Base-by-base conservation (phyloP, 2,329 filamentous ascomycete genomes). In the Sphaerulina musiva region DNA sequence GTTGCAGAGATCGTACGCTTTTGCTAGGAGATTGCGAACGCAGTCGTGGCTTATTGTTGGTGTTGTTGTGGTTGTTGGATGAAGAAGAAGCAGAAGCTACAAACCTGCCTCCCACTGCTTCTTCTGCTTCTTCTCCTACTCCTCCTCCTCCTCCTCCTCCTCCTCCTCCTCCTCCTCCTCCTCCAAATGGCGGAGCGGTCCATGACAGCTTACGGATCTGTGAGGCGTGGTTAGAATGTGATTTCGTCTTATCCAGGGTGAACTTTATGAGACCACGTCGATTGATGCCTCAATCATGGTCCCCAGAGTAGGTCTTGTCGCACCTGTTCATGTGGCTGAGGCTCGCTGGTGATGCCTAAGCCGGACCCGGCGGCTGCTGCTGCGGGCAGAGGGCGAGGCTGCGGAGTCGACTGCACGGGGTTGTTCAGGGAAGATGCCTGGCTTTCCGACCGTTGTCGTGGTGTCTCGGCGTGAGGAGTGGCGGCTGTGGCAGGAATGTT, bases 401-500 rank as follows among this genome's bases (percentile, higher is more conserved):
- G 48, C 34, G 34, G 32, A 14, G 48, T 46, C 12, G 48, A 41
- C 12, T 45, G 32, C 48, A 51, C 40, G 10, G 48, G 40, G n/a
- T 54, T 58, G 41, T 59, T 55, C 17, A 57, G 34, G 3, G 56
- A 58, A 8, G 55, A 60, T 5, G 57, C 56, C 41, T 63, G 61
- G 48, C 61, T 63, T 40, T 60, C 63, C 7, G 60, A 61, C 36
- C 63, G 53, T 10, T 58, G 57, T 23, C 57, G 58, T 23, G 51
- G 42, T 7, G 48, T 53, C n/a, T 57, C 55, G 4, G 49, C 26
- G 31, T 55, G 54, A 6, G 52, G 45, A 8, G 46, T 56, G 8
- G 42, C 48, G 2, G 32, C 48, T 11, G 55, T 52, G 9, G 57
- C 58, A 1, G 72, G 81, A 8, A 83, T 70, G 36, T 86, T 85